A percentile compares a stretch with the other conserved stretches of the same genome.
Conservation (phyloP, 2,329 filamentous ascomycete species). For the Cladobotryum protrusum region DNA sequence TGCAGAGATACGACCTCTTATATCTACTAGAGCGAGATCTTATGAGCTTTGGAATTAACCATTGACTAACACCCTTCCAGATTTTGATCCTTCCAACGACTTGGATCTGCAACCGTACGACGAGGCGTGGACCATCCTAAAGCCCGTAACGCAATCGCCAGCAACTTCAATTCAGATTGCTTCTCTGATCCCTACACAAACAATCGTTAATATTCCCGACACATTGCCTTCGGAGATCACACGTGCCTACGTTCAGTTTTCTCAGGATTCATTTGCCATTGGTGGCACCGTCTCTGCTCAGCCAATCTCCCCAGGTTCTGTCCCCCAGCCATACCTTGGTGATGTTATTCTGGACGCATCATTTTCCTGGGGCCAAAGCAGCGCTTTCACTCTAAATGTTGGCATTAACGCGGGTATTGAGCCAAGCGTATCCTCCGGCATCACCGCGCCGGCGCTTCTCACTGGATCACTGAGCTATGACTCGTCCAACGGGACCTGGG, state of each 20-base stretch:
- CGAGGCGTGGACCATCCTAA: slow-evolving; percentile 2
- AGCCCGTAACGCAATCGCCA: not conserved
- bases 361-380: slow-evolving; percentile 5
- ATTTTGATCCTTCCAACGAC: not conserved
- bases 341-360: slow-evolving; percentile 4
- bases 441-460: not conserved
- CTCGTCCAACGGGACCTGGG: slow-evolving; percentile 1
- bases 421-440: not conserved
- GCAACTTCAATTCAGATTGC: slow-evolving; percentile 4
- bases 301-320: not conserved
- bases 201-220: slow-evolving; percentile 6
- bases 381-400: slow-evolving; percentile 1
- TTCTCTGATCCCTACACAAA: slow-evolving; percentile 3
- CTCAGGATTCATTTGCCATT: slow-evolving; percentile 3
- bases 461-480: slow-evolving; percentile 5
- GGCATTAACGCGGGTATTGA: slow-evolving; percentile 1
- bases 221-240: slow-evolving; percentile 7
- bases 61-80: not conserved
- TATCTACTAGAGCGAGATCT: not conserved
- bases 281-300: slow-evolving; percentile 4
- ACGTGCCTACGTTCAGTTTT: slow-evolving; percentile 3
- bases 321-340: slow-evolving; percentile 7
- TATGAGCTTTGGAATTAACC: not conserved
- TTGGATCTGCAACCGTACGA: not conserved
- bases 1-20: not conserved